Percentiles rank a stretch among this genome's conserved stretches.
Evolutionary conservation across 345 rosid genomes (phyloP).

Genomic region (Citrus australasica): DNA sequence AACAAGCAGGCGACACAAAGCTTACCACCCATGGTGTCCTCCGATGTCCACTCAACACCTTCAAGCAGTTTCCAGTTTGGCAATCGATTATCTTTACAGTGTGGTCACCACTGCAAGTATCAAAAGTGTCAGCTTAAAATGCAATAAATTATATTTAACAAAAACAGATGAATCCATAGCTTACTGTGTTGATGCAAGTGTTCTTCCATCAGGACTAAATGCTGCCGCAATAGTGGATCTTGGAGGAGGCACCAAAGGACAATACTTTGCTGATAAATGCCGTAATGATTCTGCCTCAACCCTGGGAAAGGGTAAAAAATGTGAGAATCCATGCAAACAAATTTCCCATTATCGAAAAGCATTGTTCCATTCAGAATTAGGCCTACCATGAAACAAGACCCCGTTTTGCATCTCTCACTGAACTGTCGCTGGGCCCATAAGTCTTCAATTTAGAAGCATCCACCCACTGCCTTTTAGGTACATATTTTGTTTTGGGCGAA

Average conservation of each 20-base stretch:
- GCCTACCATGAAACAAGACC: constrained; percentile 77
- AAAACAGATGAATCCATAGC: constrained; percentile 14
- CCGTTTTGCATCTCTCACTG: constrained; percentile 54
- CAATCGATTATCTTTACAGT: constrained; percentile 93
- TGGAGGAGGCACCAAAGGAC: constrained; percentile 88
- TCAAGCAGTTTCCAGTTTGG: constrained; percentile 84
- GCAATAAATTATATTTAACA: constrained; percentile 10
- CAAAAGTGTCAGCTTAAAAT: constrained; percentile 13
- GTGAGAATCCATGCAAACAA: not conserved
- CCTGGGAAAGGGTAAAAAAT: constrained; percentile 35
- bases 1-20: not conserved
- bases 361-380: not conserved
- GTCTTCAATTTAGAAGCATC: constrained; percentile 38
- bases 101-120: constrained; percentile 79
- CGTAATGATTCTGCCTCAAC: constrained; percentile 80
- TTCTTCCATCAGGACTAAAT: constrained; percentile 87
- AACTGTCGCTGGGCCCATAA: constrained; percentile 32
- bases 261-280: constrained; percentile 81
- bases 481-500: constrained; percentile 52
- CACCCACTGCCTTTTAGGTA: constrained; percentile 64
- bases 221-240: constrained; percentile 99
- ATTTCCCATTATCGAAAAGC: not conserved
- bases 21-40: constrained; percentile 99
- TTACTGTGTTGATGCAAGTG: constrained; percentile 90
- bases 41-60: constrained; percentile 90